Evolutionary conservation across 371 early-diverging fungal species (phyloP), one percentile per base, ranked within the genome.

Genomic region (Parasitella parasitica): DNA sequence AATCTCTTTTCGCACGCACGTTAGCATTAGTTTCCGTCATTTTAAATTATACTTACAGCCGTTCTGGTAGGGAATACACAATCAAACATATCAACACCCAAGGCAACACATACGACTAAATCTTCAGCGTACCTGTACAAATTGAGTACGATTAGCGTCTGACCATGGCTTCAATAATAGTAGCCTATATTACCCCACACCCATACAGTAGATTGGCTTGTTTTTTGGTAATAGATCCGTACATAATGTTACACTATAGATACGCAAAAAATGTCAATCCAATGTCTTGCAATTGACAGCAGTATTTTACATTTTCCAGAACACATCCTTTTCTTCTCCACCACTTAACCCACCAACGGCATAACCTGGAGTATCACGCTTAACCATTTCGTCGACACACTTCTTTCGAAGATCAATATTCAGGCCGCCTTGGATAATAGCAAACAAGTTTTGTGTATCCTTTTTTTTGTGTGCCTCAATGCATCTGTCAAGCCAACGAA

Each of bases 21-120:
- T 39, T 12, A 43, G 18, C 48, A n/a, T n/a, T 27, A 8, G 16
- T 26, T 3, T 36, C 0, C 9, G 6, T 20, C 1, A 7, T 2
- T 27, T 7, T 41, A 38, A 24, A 27, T 18, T n/a, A 28, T n/a
- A 70, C 79, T 72, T 81, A 86, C 86, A 0, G 97, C 97, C 15
- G 97, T 98, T 54, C 98, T 85, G 9, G 98, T 97, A 18, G 98
- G 98, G 73, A 92, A 98, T 6, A 98, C 98, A 77, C 98, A 98
- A 73, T 98, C 98, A 71, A 89, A 94, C 97, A 97, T 97, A 73
- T 97, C 97, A 24, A 94, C 93, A 54, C 98, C 98, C 50, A 98
- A 78, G 26, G 97, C 95, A 34, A 91, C 86, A 80, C 95, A 95
- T 1, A 98, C 92, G 6, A 97, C 92, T 66, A 97, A 71, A 77